These are phyloP conservation scores for Aspergillus sp. DNA, from an alignment of 2,329 filamentous ascomycete species.

Conservation along the genomic window DNA sequence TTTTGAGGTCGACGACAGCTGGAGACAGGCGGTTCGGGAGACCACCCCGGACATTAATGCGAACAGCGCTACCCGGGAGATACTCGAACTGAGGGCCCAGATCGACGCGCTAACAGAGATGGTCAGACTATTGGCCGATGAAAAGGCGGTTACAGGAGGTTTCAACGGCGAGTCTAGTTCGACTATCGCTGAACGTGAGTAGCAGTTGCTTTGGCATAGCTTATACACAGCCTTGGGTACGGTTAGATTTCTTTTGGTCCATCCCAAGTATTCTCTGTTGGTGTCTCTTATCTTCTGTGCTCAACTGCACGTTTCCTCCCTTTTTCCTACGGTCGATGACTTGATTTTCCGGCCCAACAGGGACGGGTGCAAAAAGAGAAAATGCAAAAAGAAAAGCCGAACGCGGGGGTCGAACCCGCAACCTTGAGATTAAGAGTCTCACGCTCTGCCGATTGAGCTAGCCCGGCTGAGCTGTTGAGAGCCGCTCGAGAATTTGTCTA, in stretches of 20 bases:
- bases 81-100: constrained; percentile 43
- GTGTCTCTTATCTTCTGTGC: too few relatives aligned
- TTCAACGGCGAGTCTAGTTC: constrained; percentile 15
- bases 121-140: constrained; percentile 56
- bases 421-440: neutral
- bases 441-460: neutral
- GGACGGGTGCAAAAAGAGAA: neutral
- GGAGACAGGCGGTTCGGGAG: constrained; percentile 75
- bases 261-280: neutral
- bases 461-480: neutral
- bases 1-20: constrained; percentile 74
- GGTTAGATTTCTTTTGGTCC: neutral
- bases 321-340: too few relatives aligned
- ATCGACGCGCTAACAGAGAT: constrained; percentile 64
- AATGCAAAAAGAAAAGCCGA: neutral
- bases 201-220: neutral
- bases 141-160: constrained; percentile 13
- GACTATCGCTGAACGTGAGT: constrained; percentile 7
- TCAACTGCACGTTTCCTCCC: too few relatives aligned
- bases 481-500: neutral
- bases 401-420: neutral
- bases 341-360: too few relatives aligned
- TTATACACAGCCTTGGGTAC: neutral
- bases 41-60: constrained; percentile 79
- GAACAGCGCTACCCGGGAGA: constrained; percentile 71